Conservation (phyloP, 768 basidiomycete species). For the Russula olivacea region DNA sequence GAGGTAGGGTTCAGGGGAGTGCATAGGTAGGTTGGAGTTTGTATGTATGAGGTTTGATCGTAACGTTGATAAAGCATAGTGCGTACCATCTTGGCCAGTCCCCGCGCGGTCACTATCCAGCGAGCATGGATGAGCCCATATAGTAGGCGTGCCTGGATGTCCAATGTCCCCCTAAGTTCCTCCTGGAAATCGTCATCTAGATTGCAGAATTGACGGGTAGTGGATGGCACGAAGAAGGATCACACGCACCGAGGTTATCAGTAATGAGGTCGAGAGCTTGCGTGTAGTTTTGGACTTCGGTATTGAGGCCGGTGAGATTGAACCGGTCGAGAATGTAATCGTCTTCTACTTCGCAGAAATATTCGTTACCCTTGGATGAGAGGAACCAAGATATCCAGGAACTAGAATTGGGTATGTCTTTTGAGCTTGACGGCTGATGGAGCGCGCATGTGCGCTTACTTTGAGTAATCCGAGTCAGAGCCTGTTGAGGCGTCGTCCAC, state of each 20-base stretch:
- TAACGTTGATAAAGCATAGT: neutral
- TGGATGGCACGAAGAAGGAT: neutral
- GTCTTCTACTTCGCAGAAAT: conserved; percentile 99
- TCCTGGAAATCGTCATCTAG: conserved; percentile 93
- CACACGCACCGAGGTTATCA: conserved; percentile 76
- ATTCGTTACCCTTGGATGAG: conserved; percentile 97
- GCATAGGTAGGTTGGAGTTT: neutral
- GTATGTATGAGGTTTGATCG: neutral
- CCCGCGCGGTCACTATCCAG: conserved; percentile 93
- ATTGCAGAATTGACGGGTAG: neutral
- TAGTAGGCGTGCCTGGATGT: conserved; percentile 86
- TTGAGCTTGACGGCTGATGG: conserved; percentile 11
- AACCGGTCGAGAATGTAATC: conserved; percentile 98
- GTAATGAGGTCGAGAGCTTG: conserved; percentile 95
- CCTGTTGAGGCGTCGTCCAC: conserved; percentile 88
- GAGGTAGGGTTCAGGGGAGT: neutral
- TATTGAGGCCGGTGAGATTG: conserved; percentile 95
- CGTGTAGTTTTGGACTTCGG: conserved; percentile 90
- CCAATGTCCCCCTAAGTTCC: conserved; percentile 84
- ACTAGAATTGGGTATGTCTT: conserved; percentile 7
- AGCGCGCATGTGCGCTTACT: conserved; percentile 46
- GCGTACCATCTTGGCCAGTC: conserved; percentile 89
- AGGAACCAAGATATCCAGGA: conserved; percentile 99
- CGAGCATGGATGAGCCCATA: conserved; percentile 96
- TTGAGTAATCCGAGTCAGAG: conserved; percentile 94